A percentile compares a stretch with the other conserved stretches of the same genome.
Conservation (phyloP, 495 filamentous ascomycete species). For the Echria macrotheca region DNA sequence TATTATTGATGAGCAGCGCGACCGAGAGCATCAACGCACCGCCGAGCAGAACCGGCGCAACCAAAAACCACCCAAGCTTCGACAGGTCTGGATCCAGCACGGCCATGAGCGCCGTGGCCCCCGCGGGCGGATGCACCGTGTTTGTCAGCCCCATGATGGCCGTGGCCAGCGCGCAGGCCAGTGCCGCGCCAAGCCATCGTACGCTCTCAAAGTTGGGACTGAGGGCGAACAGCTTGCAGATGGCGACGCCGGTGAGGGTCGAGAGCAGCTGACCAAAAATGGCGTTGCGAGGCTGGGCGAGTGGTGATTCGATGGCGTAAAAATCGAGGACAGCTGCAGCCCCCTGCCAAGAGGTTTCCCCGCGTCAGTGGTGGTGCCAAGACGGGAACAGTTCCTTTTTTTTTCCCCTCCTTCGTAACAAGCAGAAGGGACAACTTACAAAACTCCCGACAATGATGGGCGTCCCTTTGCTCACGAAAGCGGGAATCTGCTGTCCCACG, state of each 20-base stretch:
- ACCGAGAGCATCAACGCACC: slow-evolving; percentile 58
- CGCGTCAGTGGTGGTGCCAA: background rate
- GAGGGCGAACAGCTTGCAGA: slow-evolving; percentile 65
- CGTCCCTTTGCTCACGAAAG: slow-evolving; percentile 30
- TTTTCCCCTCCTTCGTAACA: no score
- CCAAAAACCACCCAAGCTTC: slow-evolving; percentile 65
- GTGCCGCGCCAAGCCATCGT: slow-evolving; percentile 62
- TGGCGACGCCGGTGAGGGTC: slow-evolving; percentile 57
- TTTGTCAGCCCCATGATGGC: slow-evolving; percentile 70
- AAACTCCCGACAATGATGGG: slow-evolving; percentile 50
- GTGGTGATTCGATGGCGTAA: slow-evolving; percentile 69
- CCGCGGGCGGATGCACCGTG: slow-evolving; percentile 82
- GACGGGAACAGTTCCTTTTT: background rate
- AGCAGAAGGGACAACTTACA: slow-evolving; percentile 28
- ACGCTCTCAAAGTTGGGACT: slow-evolving; percentile 47
- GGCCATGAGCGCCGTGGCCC: slow-evolving; percentile 78
- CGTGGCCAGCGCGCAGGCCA: slow-evolving; percentile 64
- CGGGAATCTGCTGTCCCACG: slow-evolving; percentile 32
- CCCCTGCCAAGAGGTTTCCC: slow-evolving; percentile 41
- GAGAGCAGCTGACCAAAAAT: slow-evolving; percentile 68
- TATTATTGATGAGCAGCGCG: slow-evolving; percentile 69
- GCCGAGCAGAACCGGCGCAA: slow-evolving; percentile 63
- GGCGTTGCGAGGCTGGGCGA: slow-evolving; percentile 76
- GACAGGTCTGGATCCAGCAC: slow-evolving; percentile 54
- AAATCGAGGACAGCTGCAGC: slow-evolving; percentile 74